Evolutionary conservation across 768 basidiomycete genomes (phyloP).

Genomic region (Dentipellis fragilis): DNA sequence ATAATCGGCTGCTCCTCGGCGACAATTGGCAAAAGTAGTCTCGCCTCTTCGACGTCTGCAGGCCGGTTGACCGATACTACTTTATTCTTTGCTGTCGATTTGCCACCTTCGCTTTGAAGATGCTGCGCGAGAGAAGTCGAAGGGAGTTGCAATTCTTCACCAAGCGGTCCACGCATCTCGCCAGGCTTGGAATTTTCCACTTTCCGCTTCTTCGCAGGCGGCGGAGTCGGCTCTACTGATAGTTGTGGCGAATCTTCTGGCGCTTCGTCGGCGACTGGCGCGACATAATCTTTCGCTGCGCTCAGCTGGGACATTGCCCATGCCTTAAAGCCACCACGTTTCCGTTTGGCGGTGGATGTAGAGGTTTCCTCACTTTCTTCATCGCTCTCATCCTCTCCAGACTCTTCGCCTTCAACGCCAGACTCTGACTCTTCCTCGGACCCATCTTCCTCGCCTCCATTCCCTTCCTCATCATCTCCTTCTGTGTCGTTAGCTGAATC

Average conservation of each 20-base stretch:
- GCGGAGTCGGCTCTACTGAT: neutral
- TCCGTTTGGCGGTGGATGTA: conserved; percentile 24
- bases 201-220: conserved; percentile 39
- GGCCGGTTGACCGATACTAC: conserved; percentile 51
- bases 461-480: conserved; percentile 2
- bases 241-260: neutral
- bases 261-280: conserved; percentile 10
- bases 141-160: conserved; percentile 60
- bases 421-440: neutral
- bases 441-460: neutral
- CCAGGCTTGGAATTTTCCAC: conserved; percentile 20
- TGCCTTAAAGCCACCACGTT: conserved; percentile 62
- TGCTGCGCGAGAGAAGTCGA: conserved; percentile 52
- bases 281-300: conserved; percentile 31
- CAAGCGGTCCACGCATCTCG: conserved; percentile 71
- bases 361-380: conserved; percentile 15
- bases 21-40: conserved; percentile 78
- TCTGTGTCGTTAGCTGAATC: conserved; percentile 54
- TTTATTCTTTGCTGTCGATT: conserved; percentile 20
- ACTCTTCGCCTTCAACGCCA: conserved; percentile 16
- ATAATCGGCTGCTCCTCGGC: conserved; percentile 92
- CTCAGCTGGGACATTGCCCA: conserved; percentile 82
- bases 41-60: conserved; percentile 60
- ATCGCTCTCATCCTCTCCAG: conserved; percentile 6
- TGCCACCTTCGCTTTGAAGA: conserved; percentile 19